Base-by-base conservation (phyloP, 1,284 basidiomycete species). In the Sporisorium scitamineum region DNA sequence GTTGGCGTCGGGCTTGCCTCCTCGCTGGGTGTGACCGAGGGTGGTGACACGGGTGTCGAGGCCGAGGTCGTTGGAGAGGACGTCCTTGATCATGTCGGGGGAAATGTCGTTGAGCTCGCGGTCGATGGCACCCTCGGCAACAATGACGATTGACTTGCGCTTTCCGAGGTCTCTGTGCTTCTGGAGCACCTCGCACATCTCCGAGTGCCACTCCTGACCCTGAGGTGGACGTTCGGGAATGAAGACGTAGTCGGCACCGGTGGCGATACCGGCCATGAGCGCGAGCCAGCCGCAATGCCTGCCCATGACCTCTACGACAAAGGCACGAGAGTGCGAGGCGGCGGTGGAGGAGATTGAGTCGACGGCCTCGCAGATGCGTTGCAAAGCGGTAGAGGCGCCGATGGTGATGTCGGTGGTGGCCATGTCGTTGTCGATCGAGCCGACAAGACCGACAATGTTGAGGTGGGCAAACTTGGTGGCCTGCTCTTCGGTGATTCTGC, bases 351-450 rank as follows among this genome's bases (percentile, higher is more conserved):
- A 96, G 87, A 99, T 98, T 72, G 94, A 95, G 86, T 99, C 96
- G 85, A 99, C 93, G 18, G 95, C 91, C 86, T 99, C 97, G 86
- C 95, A 98, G 69, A 99, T 99, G 47, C 97, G 90, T 81, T 96
- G 94, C 34, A 99, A 88, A 14, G 97, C 96, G 0, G 96, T 99
- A 0, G 93, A 91, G 1, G 95, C 95, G 52, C 96, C 97, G 80
- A 99, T 98, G 7, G 97, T 99, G 79, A 97, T 87, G 86, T 98
- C 95, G 29, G 96, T 98, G 90, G 97, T 90, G 24, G 93, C 92
- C 94, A 99, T 97, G 86, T 99, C 97, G 84, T 99, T 99, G 88
- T 99, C 96, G 85, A 99, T 98, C 5, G 94, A 96, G 47, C 96
- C 96, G 56, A 99, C 96, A 27, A 99, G 90, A 45, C 97, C 96